Evolutionary conservation across 306 rosid species (phyloP).

Genomic region (Hippophae rhamnoides): DNA sequence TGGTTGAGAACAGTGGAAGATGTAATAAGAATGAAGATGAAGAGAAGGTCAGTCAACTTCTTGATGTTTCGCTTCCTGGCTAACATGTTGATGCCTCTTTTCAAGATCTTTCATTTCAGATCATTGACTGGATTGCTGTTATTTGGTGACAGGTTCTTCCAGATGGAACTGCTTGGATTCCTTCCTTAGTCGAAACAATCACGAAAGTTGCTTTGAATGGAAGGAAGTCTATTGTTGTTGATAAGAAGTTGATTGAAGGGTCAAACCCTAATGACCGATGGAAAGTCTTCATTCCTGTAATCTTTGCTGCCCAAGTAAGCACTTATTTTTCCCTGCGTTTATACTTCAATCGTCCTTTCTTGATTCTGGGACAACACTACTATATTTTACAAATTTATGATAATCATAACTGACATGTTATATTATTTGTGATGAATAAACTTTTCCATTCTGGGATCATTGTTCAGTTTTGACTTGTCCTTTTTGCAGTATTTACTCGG

Average conservation of each 20-base stretch:
- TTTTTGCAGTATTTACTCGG: slow-evolving; percentile 46
- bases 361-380: too few species aligned
- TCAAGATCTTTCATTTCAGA: neutral
- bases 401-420: too few species aligned
- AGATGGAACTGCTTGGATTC: slow-evolving; percentile 81
- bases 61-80: slow-evolving; percentile 2
- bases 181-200: slow-evolving; percentile 64
- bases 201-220: slow-evolving; percentile 53
- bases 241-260: slow-evolving; percentile 81
- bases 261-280: slow-evolving; percentile 80
- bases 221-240: slow-evolving; percentile 55
- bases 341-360: neutral
- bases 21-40: slow-evolving; percentile 76
- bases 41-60: slow-evolving; percentile 61
- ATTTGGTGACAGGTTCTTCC: slow-evolving; percentile 70
- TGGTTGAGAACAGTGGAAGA: slow-evolving; percentile 92
- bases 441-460: too few species aligned
- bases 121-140: slow-evolving; percentile 7
- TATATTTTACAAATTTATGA: too few species aligned
- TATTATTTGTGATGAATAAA: too few species aligned
- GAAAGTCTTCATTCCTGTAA: slow-evolving; percentile 68
- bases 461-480: neutral
- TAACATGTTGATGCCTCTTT: slow-evolving; percentile 7
- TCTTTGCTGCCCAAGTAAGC: slow-evolving; percentile 58
- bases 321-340: slow-evolving; percentile 5